Base-by-base conservation (phyloP, 2,329 filamentous ascomycete genomes). In the Colletotrichum theobromicola region DNA sequence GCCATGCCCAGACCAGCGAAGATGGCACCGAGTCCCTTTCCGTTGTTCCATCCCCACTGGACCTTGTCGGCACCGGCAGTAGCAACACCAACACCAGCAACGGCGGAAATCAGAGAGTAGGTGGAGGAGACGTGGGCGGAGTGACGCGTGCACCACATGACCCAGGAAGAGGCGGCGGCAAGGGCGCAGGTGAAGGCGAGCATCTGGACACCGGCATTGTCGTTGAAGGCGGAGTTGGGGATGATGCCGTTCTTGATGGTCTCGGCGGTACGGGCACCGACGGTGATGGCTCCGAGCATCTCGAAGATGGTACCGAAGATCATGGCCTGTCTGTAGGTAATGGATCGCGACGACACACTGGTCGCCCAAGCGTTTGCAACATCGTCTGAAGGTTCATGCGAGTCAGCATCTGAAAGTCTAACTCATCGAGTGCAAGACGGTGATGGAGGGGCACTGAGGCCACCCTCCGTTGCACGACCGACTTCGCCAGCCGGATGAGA, bases 311-410 rank as follows among this genome's bases (percentile, higher is more conserved):
- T 89, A 62, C 91, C 90, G 62, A 93, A 85, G 37, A 93, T 78
- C 91, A 93, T 93, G 77, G 92, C 93, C 84, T 93, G 91, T 78
- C 90, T 84, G 85, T 94, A 94, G 3, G 92, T 87, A 80, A 95
- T 88, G 77, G 94, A 95, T 68, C 94, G 87, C n/a, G 94, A 95
- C 24, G 94, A 95, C 74, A 96, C 94, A 60, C 91, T 93, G 79
- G 94, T 96, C 9, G 94, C 94, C 93, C 93, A 96, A 65, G 94
- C 87, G 85, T 96, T 96, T 81, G 94, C 94, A 72, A 96, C 94
- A 93, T 96, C 94, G 84, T 95, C 92, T 93, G 74, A 46, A 67
- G 35, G 67, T 63, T 70, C n/a, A 18, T 30, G 4, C 42, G 62
- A 55, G 68, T 72, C 46, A 74, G 68, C 35, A 30, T 42, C 61